Percentiles rank a stretch among this genome's conserved stretches.
These are phyloP conservation scores for Saxophila tyrrhenica DNA, from an alignment of 495 filamentous ascomycete genomes.

Conservation along the genomic window DNA sequence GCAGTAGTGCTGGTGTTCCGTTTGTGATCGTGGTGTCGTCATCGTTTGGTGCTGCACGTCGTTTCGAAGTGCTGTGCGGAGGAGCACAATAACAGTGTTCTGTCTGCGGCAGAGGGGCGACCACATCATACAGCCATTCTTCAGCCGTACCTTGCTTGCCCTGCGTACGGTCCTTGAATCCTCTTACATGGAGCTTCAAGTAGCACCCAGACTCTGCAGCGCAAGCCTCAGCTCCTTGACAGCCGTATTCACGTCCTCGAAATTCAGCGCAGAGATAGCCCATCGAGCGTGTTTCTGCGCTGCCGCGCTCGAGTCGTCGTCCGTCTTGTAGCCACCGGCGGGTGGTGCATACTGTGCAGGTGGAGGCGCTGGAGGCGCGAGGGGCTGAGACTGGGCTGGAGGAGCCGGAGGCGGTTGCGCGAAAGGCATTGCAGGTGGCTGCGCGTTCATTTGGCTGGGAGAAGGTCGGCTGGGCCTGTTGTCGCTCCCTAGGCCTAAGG, in stretches of 20 bases:
- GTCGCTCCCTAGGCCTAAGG: constrained; percentile 4
- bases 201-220: constrained; percentile 52
- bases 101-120: no score
- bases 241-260: constrained; percentile 88
- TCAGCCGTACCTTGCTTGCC: no score
- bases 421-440: neutral
- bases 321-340: constrained; percentile 31
- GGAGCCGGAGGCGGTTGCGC: constrained; percentile 18
- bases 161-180: no score
- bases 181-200: no score
- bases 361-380: constrained; percentile 10
- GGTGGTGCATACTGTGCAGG: neutral
- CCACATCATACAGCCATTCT: no score
- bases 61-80: no score
- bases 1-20: no score
- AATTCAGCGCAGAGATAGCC: constrained; percentile 93
- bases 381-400: constrained; percentile 17
- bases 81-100: no score
- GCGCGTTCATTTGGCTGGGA: neutral
- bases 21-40: no score
- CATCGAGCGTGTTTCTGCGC: constrained; percentile 95
- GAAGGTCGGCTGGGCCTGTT: neutral
- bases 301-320: constrained; percentile 62
- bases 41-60: no score
- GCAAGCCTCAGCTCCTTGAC: constrained; percentile 73